A percentile compares a stretch with the other conserved stretches of the same genome.
phyloP scores from a whole-genome alignment of 2,329 filamentous ascomycete genomes.

The Sordariomycetes sp. region DNA sequence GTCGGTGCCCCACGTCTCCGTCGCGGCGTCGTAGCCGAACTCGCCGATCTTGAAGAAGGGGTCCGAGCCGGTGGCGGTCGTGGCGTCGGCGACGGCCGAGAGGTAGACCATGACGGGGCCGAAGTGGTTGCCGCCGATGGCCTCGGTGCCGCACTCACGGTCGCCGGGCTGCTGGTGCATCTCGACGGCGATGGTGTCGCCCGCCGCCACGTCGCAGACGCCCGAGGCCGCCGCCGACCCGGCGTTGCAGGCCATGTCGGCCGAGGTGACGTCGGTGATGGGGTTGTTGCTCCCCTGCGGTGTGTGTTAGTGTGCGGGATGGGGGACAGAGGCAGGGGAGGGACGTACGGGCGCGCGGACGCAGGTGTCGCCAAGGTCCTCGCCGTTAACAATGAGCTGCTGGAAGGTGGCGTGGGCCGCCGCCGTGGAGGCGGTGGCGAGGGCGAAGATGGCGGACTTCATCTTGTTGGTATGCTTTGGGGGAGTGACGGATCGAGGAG shows the following conservation, averaged over 20 bases:
- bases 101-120: slow-evolving; percentile 43
- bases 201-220: slow-evolving; percentile 29
- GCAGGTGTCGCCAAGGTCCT: slow-evolving; percentile 16
- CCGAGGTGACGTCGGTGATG: slow-evolving; percentile 30
- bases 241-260: slow-evolving; percentile 35
- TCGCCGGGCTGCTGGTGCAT: slow-evolving; percentile 43
- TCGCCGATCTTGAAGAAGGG: slow-evolving; percentile 44
- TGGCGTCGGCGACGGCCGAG: slow-evolving; percentile 35
- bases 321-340: not conserved
- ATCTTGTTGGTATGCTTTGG: not conserved
- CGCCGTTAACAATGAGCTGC: slow-evolving; percentile 31
- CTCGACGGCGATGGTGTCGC: slow-evolving; percentile 41
- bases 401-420: slow-evolving; percentile 40
- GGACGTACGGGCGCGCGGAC: slow-evolving; percentile 9
- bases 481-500: not conserved
- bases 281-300: slow-evolving; percentile 36
- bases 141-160: slow-evolving; percentile 31
- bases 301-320: not conserved
- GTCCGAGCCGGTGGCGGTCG: slow-evolving; percentile 27
- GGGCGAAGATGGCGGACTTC: slow-evolving; percentile 1
- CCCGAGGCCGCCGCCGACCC: slow-evolving; percentile 21
- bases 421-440: slow-evolving; percentile 11
- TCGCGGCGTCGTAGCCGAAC: slow-evolving; percentile 22
- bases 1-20: slow-evolving; percentile 33
- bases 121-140: slow-evolving; percentile 43